Base-by-base conservation (phyloP, 768 basidiomycete genomes). In the Mycena olivaceomarginata region DNA sequence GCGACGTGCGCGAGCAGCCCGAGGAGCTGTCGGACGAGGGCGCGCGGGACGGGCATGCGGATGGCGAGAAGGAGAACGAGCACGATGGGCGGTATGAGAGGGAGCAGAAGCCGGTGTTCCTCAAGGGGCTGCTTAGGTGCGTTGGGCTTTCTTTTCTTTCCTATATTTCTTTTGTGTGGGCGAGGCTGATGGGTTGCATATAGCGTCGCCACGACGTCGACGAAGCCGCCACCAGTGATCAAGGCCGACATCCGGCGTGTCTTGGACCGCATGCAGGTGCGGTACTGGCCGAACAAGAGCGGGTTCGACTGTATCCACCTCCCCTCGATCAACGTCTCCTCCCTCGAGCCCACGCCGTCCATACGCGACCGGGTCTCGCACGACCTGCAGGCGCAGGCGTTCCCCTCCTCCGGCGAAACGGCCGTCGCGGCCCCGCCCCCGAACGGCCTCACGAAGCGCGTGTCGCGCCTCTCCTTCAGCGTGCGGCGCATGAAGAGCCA, bases 291-390 rank as follows among this genome's bases (percentile, higher is more conserved):
- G 83, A 97, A 92, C 81, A 96, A 94, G 86, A 89, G 93, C 70
- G 98, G 98, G 2, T 99, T 97, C 84, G 98, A 99, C 83, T 99
- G 98, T 86, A 95, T 98, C 39, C 97, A 99, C 83, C 85, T 95
- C 51, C 98, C 98, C 0, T 98, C 96, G 22, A 99, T 99, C 84
- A 98, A 98, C 82, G 86, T 99, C 12, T 90, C 94, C 5, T 94
- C 96, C 16, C 89, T 98, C 15, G 90, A 92, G 31, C 31, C 31
- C 31, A 31, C 31, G 3, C 31, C 31, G 31, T 31, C 31, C 31
- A 31, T 31, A 31, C 31, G 31, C 31, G 31, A 31, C 31, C 31
- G 31, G 31, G 31, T 31, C 31, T 31, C 75, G 39, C 79, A 81
- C 53, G 78, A 85, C 80, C 40, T 78, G 70, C 87, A 85, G 71